Evolutionary conservation across 2,329 filamentous ascomycete species (phyloP), one percentile per base, ranked within the genome.

Genomic region (Calonectria montana): DNA sequence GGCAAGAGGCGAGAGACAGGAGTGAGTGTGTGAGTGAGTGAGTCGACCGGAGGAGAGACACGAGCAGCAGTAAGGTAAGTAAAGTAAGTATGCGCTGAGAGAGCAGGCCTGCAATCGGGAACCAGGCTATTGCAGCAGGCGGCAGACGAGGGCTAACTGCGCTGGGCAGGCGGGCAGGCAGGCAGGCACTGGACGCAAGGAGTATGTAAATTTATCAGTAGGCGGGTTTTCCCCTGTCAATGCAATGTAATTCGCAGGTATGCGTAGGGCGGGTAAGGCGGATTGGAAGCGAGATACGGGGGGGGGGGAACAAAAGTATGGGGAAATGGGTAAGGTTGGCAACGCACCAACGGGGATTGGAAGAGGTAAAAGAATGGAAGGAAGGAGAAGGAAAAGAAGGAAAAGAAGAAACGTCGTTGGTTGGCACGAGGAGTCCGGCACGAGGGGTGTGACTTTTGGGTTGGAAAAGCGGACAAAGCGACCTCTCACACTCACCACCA

Each of bases 321-420:
- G 57, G 57, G 57, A 50, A 37, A 64, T 59, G 35, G 53, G 65
- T 39, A 61, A 50, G 65, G 53, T 55, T 16, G 47, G 48, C 27
- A 59, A 62, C 53, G 43, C 31, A 62, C 69, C 55, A 67, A 48
- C 64, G 64, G 69, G 57, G 21, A 67, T 45, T 67, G 47, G 69
- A 70, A 67, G 69, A 70, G 66, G 66, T 70, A 59, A 65, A 70
- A 70, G 69, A 47, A 63, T 57, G 47, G 63, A 70, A 67, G 65
- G 45, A 66, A 66, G 68, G 47, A 55, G 68, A 55, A 65, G 68
- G 62, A 66, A 59, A 39, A 45, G 68, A 66, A 70, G 39, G 63
- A 66, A 66, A 57, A 55, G 57, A 66, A 62, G 47, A 67, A 66
- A 63, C 47, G 55, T 63, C 69, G 69, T 70, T 70, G 63, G 69